phyloP scores from a whole-genome alignment of 441 rosid species.

The Corymbia citriodora region DNA sequence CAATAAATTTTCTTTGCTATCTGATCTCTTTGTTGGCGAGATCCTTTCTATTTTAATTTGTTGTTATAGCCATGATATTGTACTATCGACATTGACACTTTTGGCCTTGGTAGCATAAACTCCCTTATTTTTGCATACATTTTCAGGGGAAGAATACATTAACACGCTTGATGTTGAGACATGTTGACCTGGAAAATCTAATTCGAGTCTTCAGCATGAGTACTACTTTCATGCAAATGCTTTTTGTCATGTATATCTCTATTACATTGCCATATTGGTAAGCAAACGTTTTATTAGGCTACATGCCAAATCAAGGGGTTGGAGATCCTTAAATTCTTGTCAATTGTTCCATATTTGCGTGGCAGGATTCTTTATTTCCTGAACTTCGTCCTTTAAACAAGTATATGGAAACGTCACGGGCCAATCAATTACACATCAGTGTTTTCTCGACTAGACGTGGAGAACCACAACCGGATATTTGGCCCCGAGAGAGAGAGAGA shows the following conservation, averaged over 20 bases:
- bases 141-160: background rate
- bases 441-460: too few species aligned
- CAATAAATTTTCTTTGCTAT: background rate
- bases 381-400: too few species aligned
- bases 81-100: background rate
- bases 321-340: too few species aligned
- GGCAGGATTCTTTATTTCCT: too few species aligned
- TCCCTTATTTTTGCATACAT: background rate
- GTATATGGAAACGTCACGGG: too few species aligned
- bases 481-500: too few species aligned
- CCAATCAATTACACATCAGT: too few species aligned
- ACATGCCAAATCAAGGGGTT: background rate
- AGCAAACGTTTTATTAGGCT: background rate
- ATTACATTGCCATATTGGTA: background rate
- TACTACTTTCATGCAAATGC: background rate
- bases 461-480: too few species aligned
- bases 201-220: background rate
- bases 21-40: background rate
- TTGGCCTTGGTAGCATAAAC: background rate
- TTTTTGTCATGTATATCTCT: background rate
- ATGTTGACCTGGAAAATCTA: background rate
- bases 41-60: background rate
- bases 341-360: too few species aligned
- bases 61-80: background rate
- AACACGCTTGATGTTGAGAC: background rate